Evolutionary conservation across 805 yeast species (phyloP).

Genomic region (Metschnikowia rubicola): DNA sequence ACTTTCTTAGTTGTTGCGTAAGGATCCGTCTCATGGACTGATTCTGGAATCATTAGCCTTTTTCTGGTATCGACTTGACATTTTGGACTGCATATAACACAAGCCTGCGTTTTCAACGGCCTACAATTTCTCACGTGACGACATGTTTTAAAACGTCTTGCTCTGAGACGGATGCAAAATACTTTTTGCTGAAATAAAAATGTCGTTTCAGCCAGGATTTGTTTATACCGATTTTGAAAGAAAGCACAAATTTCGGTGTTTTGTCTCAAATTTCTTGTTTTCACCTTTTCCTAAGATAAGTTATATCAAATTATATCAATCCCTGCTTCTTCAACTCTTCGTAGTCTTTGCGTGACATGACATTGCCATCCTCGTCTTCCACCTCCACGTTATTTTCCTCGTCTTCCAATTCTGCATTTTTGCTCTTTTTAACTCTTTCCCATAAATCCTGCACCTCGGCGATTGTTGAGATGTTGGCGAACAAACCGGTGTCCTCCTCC

Average conservation of each 20-base stretch:
- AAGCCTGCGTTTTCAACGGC: too few species aligned
- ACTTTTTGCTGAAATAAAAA: too few species aligned
- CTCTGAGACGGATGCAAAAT: too few species aligned
- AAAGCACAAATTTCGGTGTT: too few species aligned
- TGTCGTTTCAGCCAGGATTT: too few species aligned
- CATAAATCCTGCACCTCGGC: constrained; percentile 65
- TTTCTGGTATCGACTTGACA: too few species aligned
- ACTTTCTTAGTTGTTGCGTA: background rate
- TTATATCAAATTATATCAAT: constrained; percentile 41
- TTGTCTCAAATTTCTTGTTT: too few species aligned
- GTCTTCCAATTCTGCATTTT: constrained; percentile 36
- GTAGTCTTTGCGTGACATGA: constrained; percentile 79
- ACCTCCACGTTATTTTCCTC: constrained; percentile 66
- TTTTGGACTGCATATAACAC: too few species aligned
- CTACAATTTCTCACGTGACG: too few species aligned
- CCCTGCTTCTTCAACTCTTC: constrained; percentile 88
- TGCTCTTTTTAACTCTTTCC: constrained; percentile 40
- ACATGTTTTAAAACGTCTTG: too few species aligned
- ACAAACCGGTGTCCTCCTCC: constrained; percentile 41
- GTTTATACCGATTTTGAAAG: too few species aligned
- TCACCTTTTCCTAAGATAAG: too few species aligned
- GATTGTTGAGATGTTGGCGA: constrained; percentile 63
- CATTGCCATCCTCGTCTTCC: constrained; percentile 92
- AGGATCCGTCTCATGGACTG: background rate
- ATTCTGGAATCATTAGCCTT: background rate